These are phyloP conservation scores for Firmiana major DNA, from an alignment of 345 rosid genomes.

Conservation along the genomic window DNA sequence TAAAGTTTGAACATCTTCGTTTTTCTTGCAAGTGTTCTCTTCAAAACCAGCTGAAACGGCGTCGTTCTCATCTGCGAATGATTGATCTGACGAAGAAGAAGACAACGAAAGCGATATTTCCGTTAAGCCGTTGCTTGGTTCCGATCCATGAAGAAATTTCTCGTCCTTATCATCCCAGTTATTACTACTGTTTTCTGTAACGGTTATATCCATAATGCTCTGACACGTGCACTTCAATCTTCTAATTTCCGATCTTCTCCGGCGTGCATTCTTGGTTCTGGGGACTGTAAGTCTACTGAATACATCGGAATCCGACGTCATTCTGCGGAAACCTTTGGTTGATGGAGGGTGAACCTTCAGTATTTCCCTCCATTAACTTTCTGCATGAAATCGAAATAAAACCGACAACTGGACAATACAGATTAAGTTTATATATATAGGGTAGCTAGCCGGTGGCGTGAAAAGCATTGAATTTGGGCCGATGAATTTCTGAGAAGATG, in stretches of 20 bases:
- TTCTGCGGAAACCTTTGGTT: neutral
- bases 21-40: neutral
- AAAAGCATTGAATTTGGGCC: conserved; percentile 25
- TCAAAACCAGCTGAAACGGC: conserved; percentile 21
- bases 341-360: neutral
- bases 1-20: neutral
- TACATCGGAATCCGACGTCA: conserved; percentile 15
- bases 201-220: conserved; percentile 13
- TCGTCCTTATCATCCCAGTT: neutral
- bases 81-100: conserved; percentile 15
- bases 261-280: conserved; percentile 25
- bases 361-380: neutral
- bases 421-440: neutral
- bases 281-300: conserved; percentile 16
- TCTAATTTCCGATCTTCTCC: conserved; percentile 31
- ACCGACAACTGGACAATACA: neutral
- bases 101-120: conserved; percentile 32
- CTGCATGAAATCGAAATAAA: conserved; percentile 24
- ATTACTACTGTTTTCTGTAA: neutral
- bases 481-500: conserved; percentile 6
- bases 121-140: conserved; percentile 5
- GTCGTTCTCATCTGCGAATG: conserved; percentile 15
- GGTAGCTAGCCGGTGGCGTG: neutral
- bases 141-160: neutral
- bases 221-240: conserved; percentile 29